Evolutionary conservation across 2,329 filamentous ascomycete genomes (phyloP), one percentile per base, ranked within the genome.

Genomic region (Pseudogymnoascus sp.): DNA sequence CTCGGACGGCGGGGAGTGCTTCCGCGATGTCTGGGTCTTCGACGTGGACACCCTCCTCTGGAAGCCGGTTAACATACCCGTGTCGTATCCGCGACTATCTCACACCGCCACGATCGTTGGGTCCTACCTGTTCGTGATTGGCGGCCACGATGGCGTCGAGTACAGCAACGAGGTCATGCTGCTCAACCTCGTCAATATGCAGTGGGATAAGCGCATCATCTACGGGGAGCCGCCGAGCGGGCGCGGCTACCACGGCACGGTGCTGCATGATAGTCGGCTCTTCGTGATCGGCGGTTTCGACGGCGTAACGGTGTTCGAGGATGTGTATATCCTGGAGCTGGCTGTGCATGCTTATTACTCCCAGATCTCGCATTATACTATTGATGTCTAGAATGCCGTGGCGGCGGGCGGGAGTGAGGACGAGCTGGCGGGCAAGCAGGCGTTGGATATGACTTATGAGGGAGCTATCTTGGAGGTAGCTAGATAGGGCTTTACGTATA

Each of bases 21-120:
- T 89, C 74, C 82, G 86, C 71, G 86, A 89, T 69, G 86, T 89
- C 41, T 89, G 86, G 86, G 82, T 89, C 30, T 89, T 88, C 74
- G 85, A 89, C 70, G 82, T 88, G 5, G 85, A 89, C 60, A 80
- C 78, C 39, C 78, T 82, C 63, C 67, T 77, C 23, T 89, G 87
- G 84, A 83, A 81, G 64, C 70, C 77, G 5, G 85, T 88, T 62
- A 72, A 77, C 63, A 85, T 88, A 23, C 80, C 84, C 19, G 58
- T 60, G 35, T 83, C 83, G n/a, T 87, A 81, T 72, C 82, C 84
- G 39, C 82, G 86, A 19, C 78, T 89, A 60, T 87, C 84, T 23
- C 86, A 89, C 71, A 88, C 86, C 25, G 83, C 86, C 42, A 89
- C 86, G 16, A 82, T 89, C 42, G 85, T 89, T 12, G 86, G 86